phyloP scores from a whole-genome alignment of 1,284 basidiomycete species.

The Microbotryomycetes sp. region DNA sequence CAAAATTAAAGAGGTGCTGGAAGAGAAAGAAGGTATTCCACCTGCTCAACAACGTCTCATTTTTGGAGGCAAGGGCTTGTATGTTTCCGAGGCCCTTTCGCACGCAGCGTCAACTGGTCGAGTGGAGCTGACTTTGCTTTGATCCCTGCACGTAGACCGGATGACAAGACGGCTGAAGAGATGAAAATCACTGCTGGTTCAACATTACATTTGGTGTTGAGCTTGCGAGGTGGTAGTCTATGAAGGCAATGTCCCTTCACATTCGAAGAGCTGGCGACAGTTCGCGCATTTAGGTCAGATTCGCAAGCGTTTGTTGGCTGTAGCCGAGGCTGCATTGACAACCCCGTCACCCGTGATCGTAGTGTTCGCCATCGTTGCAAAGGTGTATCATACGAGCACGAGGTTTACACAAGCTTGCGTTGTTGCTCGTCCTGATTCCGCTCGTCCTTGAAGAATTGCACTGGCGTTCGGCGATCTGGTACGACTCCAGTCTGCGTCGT shows the following conservation, averaged over 20 bases:
- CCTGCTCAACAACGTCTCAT: constrained; percentile 95
- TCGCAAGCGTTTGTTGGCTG: too few relatives aligned
- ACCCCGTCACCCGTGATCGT: too few relatives aligned
- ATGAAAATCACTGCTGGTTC: constrained; percentile 74
- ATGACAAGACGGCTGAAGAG: constrained; percentile 81
- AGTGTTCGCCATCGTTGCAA: too few relatives aligned
- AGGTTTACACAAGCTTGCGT: too few relatives aligned
- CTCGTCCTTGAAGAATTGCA: constrained; percentile 30
- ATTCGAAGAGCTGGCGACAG: too few relatives aligned
- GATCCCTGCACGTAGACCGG: constrained; percentile 48
- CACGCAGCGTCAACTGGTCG: neutral
- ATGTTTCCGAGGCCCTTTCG: constrained; percentile 43
- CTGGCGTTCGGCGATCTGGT: constrained; percentile 16
- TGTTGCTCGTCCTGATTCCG: too few relatives aligned
- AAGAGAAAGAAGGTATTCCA: constrained; percentile 98
- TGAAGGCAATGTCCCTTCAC: constrained; percentile 7
- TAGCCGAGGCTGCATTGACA: too few relatives aligned
- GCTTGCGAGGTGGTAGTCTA: constrained; percentile 68
- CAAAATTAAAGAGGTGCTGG: constrained; percentile 96
- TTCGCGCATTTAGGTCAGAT: too few relatives aligned
- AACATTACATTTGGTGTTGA: constrained; percentile 85
- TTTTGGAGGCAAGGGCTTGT: constrained; percentile 93
- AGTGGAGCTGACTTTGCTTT: neutral
- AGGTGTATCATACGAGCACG: too few relatives aligned
- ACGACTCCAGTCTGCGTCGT: too few relatives aligned